phyloP scores from a whole-genome alignment of 1,139 yeast species.

The Saccharomyces hybrid region DNA sequence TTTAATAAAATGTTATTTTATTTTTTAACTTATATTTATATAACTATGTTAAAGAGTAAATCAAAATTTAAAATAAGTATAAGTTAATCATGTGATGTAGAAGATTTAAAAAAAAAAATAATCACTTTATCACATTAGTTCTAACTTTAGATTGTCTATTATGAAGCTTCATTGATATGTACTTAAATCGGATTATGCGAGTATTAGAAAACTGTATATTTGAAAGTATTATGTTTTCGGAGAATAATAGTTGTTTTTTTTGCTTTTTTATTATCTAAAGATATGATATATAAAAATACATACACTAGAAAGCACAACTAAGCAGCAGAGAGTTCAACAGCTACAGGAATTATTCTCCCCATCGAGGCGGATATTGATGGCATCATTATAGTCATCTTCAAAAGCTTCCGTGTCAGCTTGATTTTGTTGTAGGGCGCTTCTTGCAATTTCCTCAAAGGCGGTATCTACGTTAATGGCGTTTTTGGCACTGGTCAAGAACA shows the following conservation, averaged over 20 bases:
- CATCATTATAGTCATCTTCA: slow-evolving; percentile 90
- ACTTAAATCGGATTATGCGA: background rate
- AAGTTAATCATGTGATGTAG: background rate
- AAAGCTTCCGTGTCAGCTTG: slow-evolving; percentile 82
- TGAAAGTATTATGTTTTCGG: background rate
- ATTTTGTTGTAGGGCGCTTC: slow-evolving; percentile 88
- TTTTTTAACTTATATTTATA: background rate
- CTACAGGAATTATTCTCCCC: slow-evolving; percentile 71
- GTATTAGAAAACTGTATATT: background rate
- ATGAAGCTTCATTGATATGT: background rate
- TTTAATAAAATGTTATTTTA: too few relatives aligned
- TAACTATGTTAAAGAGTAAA: background rate
- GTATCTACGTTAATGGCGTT: slow-evolving; percentile 89
- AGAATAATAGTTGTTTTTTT: background rate
- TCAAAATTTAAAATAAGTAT: background rate
- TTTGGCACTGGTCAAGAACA: slow-evolving; percentile 90
- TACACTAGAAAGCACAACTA: background rate
- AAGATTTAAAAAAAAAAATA: too few relatives aligned
- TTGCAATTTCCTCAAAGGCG: slow-evolving; percentile 92
- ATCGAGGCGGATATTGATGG: slow-evolving; percentile 88
- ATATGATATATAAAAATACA: background rate
- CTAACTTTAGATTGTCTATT: background rate
- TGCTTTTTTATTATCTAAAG: background rate
- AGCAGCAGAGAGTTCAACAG: slow-evolving; percentile 40
- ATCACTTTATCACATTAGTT: background rate